Evolutionary conservation across 75 land plant genomes (phyloP).

Genomic region (Pinus taeda): DNA sequence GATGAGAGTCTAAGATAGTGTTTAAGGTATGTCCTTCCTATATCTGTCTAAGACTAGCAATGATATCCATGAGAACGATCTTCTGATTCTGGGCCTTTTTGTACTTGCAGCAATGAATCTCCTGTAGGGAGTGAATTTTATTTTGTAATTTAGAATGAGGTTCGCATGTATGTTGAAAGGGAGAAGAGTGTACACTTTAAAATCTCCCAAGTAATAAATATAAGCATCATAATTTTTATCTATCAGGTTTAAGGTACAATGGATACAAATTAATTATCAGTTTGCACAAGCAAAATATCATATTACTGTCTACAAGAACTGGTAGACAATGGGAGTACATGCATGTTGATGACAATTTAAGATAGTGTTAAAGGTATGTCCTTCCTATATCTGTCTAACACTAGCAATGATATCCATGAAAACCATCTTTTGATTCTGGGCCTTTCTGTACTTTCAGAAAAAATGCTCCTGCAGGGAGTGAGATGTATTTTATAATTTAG

Average conservation of each 20-base stretch:
- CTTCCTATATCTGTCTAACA: background rate
- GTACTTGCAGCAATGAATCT: background rate
- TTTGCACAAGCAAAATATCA: background rate
- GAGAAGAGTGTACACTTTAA: background rate
- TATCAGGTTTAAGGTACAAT: background rate
- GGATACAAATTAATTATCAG: background rate
- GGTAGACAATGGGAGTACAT: background rate
- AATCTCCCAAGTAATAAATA: too few species aligned
- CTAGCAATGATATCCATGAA: background rate
- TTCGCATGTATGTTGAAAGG: background rate
- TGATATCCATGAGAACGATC: background rate
- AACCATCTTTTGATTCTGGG: background rate
- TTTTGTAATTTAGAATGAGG: background rate
- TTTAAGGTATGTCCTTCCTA: constrained; percentile 3
- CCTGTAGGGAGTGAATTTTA: background rate
- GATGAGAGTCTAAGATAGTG: background rate
- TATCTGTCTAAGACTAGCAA: background rate
- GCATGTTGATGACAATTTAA: background rate
- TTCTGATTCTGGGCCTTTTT: too few species aligned
- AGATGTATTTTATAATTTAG: background rate
- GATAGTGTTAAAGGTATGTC: background rate
- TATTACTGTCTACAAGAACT: background rate
- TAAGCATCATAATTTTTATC: too few species aligned
- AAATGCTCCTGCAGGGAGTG: background rate
- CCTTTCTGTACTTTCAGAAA: background rate